Evolutionary conservation across 805 yeast genomes (phyloP).

Genomic region (Torulaspora maleeae): DNA sequence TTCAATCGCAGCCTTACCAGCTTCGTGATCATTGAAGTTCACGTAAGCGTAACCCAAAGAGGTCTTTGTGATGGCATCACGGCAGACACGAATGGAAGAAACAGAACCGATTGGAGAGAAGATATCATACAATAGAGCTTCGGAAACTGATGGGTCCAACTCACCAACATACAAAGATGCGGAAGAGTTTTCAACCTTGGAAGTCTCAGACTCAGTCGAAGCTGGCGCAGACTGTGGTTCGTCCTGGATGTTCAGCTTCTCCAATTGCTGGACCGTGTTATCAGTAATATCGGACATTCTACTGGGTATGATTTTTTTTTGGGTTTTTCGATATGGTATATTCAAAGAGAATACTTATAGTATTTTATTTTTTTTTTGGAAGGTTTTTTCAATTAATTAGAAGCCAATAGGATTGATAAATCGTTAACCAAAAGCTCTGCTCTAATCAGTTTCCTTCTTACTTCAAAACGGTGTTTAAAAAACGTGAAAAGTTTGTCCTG

Average conservation of each 20-base stretch:
- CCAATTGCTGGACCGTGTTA: conserved; percentile 37
- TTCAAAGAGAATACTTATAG: conserved; percentile 11
- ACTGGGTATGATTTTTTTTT: conserved; percentile 21
- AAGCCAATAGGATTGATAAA: conserved; percentile 19
- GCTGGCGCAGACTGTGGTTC: conserved; percentile 34
- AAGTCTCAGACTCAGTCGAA: conserved; percentile 27
- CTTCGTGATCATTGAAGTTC: conserved; percentile 83
- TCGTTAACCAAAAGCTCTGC: conserved; percentile 14
- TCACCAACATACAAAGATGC: conserved; percentile 97
- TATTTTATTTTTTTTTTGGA: conserved; percentile 17
- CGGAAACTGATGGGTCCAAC: conserved; percentile 86
- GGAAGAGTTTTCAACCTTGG: conserved; percentile 50
- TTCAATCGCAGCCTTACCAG: conserved; percentile 91
- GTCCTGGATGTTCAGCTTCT: conserved; percentile 33
- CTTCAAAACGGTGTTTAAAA: conserved; percentile 14
- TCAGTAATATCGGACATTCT: conserved; percentile 38
- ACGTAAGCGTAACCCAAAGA: conserved; percentile 98
- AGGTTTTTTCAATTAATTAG: conserved; percentile 14
- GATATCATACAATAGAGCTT: conserved; percentile 89
- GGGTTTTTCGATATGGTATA: conserved; percentile 7
- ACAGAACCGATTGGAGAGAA: conserved; percentile 95
- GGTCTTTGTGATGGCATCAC: conserved; percentile 95
- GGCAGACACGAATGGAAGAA: conserved; percentile 95
- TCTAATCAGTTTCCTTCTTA: conserved; percentile 13
- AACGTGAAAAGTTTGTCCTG: conserved; percentile 16